Evolutionary conservation across 2,329 filamentous ascomycete genomes (phyloP).

Genomic region (Aspergillus latus): DNA sequence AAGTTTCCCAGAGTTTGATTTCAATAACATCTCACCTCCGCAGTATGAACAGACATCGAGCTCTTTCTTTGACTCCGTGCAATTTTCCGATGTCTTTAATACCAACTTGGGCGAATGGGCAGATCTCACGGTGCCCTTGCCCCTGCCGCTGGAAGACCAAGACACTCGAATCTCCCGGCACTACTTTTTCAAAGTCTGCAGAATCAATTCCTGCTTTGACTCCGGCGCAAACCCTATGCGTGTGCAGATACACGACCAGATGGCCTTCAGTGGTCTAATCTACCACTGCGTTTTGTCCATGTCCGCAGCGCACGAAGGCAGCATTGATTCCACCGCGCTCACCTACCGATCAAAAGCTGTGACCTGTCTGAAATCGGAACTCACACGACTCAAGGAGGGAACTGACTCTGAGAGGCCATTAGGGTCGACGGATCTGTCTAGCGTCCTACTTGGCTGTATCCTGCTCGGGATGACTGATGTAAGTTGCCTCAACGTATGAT

Average conservation of each 20-base stretch:
- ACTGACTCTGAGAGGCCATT: no score
- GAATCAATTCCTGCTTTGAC: not conserved
- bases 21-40: no score
- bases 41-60: no score
- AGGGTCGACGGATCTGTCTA: not conserved
- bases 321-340: not conserved
- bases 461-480: not conserved
- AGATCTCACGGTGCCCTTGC: not conserved
- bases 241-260: slow-evolving; percentile 1
- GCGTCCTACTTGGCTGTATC: not conserved
- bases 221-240: not conserved
- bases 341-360: not conserved
- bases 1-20: no score
- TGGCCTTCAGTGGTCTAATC: slow-evolving; percentile 1
- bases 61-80: no score
- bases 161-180: not conserved
- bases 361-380: not conserved
- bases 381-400: no score
- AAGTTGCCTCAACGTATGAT: not conserved
- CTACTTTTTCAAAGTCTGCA: not conserved
- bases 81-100: no score
- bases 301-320: slow-evolving; percentile 9
- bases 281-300: slow-evolving; percentile 12
- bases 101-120: not conserved
- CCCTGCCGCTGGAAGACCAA: not conserved